Base-by-base conservation (phyloP, 2,329 filamentous ascomycete genomes). In the Tolypocladium sp. region DNA sequence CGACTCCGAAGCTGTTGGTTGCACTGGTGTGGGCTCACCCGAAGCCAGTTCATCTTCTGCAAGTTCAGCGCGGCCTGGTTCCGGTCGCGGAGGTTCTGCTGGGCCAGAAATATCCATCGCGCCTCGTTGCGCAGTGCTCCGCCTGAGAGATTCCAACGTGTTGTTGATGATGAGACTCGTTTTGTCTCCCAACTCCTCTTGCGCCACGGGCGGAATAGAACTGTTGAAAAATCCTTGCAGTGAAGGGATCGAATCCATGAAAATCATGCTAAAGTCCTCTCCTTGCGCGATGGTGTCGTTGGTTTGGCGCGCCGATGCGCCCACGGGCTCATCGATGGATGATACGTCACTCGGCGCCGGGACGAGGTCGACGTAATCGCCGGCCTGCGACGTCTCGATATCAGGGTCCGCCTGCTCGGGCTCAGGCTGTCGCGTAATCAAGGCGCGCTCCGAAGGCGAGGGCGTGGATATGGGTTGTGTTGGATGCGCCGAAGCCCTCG, bases 221-320 rank as follows among this genome's bases (percentile, higher is more conserved):
- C 67, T 70, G 49, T 69, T 68, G 58, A 76, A 70, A 41, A 74
- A 74, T 2, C 71, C 74, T 41, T 78, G 77, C 58, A 83, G 72
- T 0, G 80, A 82, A 2, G 78, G 79, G 22, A 85, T 71, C 2
- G 80, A 82, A 53, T 82, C 76, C 61, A 83, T 76, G 38, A 81
- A 80, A 59, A 84, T 84, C 80, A 84, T 84, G 66, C 81, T 84
- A 62, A 84, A 84, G 44, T 80, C 79, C 61, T 84, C 82, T 20
- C 73, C 77, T n/a, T 80, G 75, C 4, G 75, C 74, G 54, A 80
- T 74, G 0, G 75, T 80, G 56, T 81, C 73, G 38, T 74, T 72
- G 52, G 58, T 62, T 46, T 56, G 59, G n/a, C 63, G 67, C 55
- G 56, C 64, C 58, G 35, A 59, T 44, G 63, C 64, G 52, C 58